phyloP scores from a whole-genome alignment of 805 yeast genomes.

The Yarrowia sp. region DNA sequence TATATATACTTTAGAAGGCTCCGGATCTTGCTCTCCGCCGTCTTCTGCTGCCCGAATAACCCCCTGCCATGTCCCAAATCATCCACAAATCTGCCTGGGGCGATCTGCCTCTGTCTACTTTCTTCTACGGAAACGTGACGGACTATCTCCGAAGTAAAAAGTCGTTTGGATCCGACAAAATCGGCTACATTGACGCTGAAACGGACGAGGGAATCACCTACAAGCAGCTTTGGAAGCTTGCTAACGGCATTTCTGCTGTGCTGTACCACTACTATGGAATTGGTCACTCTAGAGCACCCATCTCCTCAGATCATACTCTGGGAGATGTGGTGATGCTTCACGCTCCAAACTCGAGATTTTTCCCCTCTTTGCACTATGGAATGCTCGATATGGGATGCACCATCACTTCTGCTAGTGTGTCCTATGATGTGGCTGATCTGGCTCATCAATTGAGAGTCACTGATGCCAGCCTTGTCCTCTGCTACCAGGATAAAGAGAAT shows the following conservation, averaged over 20 bases:
- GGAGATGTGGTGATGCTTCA: slow-evolving; percentile 17
- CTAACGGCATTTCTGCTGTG: slow-evolving; percentile 7
- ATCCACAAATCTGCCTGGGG: slow-evolving; percentile 17
- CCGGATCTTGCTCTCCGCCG: background rate
- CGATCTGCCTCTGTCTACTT: background rate
- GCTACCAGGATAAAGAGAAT: slow-evolving; percentile 9
- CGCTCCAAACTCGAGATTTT: slow-evolving; percentile 16
- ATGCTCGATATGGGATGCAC: slow-evolving; percentile 34
- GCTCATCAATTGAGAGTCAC: slow-evolving; percentile 40
- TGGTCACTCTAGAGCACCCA: slow-evolving; percentile 15
- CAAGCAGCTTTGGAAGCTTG: slow-evolving; percentile 12
- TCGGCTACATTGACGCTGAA: slow-evolving; percentile 15
- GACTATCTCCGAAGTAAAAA: slow-evolving; percentile 15
- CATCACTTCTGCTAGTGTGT: slow-evolving; percentile 3
- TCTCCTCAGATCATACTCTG: slow-evolving; percentile 5
- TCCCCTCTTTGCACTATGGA: slow-evolving; percentile 26
- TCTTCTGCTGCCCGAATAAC: background rate
- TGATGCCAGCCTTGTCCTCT: slow-evolving; percentile 9
- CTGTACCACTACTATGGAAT: slow-evolving; percentile 12
- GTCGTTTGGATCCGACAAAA: slow-evolving; percentile 15
- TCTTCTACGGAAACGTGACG: slow-evolving; percentile 26
- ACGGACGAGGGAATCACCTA: slow-evolving; percentile 20
- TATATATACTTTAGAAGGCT: background rate
- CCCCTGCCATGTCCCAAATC: slow-evolving; percentile 4
- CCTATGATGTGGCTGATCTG: slow-evolving; percentile 18